Evolutionary conservation across 148 eudicot genomes (phyloP), one percentile per base, ranked within the genome.

Genomic region (Suaeda aralocaspica): DNA sequence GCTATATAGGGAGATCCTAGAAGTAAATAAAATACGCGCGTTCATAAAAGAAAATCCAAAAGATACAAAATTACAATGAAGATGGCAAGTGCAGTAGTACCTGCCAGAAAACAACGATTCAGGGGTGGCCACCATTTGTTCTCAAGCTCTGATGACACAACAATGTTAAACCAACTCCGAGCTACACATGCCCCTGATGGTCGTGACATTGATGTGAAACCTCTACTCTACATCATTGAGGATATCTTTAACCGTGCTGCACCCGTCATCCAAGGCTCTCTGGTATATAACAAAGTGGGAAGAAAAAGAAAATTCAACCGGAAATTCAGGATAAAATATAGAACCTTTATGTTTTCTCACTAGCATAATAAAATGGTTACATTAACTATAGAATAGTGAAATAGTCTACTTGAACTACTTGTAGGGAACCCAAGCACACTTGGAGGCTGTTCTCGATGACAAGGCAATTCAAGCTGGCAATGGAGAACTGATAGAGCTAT

Each of bases 121-220:
- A 76, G 81, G 66, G 77, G 84, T 41, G 90, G 81, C 4, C 86
- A 79, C 14, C 82, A 69, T 69, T 64, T 80, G 85, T 82, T 83
- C 77, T 76, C 88, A 10, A 25, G 78, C 6, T 85, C 96, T 7
- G 96, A 91, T 42, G 96, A 91, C 64, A 80, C 49, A 42, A 84
- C 83, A 46, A 81, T 88, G 89, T 70, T 82, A 75, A 91, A 76
- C 81, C 89, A 88, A 60, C 82, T 91, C 22, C 72, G 69, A 36
- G 79, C 76, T 2, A 83, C 86, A 30, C 96, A 88, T 69, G 72
- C 85, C 42, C 93, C 89, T 3, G 96, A 88, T 56, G 85, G 86
- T 41, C 86, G 84, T 8, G 89, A 84, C 24, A 70, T 84, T 66
- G 87, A 88, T 60, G 85, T 85, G 41, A 80, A 69, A 68, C 84